A percentile compares a stretch with the other conserved stretches of the same genome.
Evolutionary conservation across 345 rosid genomes (phyloP).

Genomic region (Iberis pinnata): DNA sequence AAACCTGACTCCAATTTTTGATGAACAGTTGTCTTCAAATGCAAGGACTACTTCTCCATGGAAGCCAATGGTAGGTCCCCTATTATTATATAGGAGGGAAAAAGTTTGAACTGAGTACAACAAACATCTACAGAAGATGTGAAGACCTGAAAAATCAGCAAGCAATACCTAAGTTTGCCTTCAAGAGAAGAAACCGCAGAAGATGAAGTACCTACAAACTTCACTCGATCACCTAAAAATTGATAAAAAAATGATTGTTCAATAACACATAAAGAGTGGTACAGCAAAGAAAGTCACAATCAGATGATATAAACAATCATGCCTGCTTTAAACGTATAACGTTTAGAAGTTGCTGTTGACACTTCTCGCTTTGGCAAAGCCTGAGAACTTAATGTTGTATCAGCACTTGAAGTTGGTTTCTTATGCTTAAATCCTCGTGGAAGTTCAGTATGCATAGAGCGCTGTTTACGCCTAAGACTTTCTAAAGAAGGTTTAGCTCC

Average conservation of each 20-base stretch:
- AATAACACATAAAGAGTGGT: constrained; percentile 9
- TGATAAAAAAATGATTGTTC: constrained; percentile 19
- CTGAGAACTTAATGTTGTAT: constrained; percentile 65
- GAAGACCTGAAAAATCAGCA: background rate
- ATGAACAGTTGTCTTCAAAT: constrained; percentile 78
- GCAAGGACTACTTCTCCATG: constrained; percentile 91
- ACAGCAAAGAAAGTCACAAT: constrained; percentile 14
- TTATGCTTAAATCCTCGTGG: constrained; percentile 56
- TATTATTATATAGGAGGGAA: constrained; percentile 28
- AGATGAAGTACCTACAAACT: constrained; percentile 48
- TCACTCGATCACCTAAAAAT: constrained; percentile 89
- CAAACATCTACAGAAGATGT: constrained; percentile 1
- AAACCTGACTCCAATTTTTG: constrained; percentile 91
- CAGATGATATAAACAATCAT: constrained; percentile 21
- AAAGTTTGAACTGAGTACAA: constrained; percentile 5
- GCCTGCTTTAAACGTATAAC: constrained; percentile 73
- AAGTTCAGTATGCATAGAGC: constrained; percentile 44
- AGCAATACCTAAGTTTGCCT: constrained; percentile 45
- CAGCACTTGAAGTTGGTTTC: constrained; percentile 89
- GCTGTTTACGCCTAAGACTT: constrained; percentile 59
- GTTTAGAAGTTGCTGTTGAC: constrained; percentile 90
- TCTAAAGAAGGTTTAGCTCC: constrained; percentile 67
- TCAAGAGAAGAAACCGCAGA: constrained; percentile 47
- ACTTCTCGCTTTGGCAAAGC: constrained; percentile 79
- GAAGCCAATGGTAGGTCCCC: constrained; percentile 75